A percentile compares a stretch with the other conserved stretches of the same genome.
These are phyloP conservation scores for Neurospora sp. DNA, from an alignment of 2,329 filamentous ascomycete species.

Conservation along the genomic window DNA sequence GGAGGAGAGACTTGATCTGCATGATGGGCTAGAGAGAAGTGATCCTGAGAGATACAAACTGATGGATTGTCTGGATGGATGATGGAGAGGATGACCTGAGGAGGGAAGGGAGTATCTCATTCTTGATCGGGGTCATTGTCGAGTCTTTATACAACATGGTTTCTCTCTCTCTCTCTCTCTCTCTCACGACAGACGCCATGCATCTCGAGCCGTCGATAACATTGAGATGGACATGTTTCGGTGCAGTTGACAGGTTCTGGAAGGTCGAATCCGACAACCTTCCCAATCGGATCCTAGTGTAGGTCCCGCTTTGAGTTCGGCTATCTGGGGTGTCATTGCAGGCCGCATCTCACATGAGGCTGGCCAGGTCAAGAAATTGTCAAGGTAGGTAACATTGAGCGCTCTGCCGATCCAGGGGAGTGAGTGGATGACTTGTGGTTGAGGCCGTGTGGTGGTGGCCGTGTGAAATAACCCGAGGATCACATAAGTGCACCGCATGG, in stretches of 20 bases:
- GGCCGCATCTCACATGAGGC: neutral
- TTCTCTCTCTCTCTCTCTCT: neutral
- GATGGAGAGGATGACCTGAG: neutral
- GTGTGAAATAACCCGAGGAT: neutral
- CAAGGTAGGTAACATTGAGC: neutral
- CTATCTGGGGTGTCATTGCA: conserved; percentile 1
- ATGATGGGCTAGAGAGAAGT: conserved; percentile 5
- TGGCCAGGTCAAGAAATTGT: neutral
- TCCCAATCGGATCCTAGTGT: conserved; percentile 8
- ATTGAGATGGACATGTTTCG: neutral
- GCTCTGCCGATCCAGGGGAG: neutral
- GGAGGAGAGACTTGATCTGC: conserved; percentile 10
- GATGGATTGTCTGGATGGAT: neutral
- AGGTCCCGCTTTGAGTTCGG: neutral
- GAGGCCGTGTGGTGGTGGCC: neutral
- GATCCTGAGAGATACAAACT: neutral
- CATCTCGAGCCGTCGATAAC: neutral
- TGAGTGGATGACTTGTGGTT: neutral
- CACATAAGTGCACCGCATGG: neutral
- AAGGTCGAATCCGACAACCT: conserved; percentile 7
- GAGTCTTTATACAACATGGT: neutral
- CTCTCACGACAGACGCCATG: neutral
- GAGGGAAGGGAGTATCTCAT: neutral
- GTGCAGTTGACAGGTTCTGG: conserved; percentile 1
- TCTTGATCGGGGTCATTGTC: neutral